Conservation (phyloP, 371 early-diverging fungal species). For the Mucor saturninus region DNA sequence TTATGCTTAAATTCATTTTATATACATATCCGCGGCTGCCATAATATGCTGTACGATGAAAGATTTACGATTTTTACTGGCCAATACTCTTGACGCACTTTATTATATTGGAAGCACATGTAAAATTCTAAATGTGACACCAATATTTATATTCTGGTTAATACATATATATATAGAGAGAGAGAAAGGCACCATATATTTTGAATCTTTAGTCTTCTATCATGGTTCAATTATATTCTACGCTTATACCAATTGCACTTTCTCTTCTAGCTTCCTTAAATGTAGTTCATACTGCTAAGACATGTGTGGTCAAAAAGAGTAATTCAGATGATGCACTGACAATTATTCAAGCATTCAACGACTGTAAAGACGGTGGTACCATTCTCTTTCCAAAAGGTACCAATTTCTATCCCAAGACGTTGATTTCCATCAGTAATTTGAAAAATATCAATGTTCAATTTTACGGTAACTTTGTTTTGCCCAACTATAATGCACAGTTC, state of each 20-base stretch:
- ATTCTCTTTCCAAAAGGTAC: conserved; percentile 36
- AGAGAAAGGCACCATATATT: not conserved
- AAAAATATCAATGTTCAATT: conserved; percentile 38
- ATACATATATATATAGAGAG: not conserved
- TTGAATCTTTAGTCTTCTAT: not conserved
- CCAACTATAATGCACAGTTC: conserved; percentile 29
- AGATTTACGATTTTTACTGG: not conserved
- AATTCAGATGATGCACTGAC: conserved; percentile 29
- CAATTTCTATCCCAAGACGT: conserved; percentile 30
- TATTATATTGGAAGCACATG: too few relatives aligned
- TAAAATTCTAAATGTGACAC: too few relatives aligned
- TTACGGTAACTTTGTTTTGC: conserved; percentile 32
- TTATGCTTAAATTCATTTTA: not conserved
- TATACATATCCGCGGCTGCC: not conserved
- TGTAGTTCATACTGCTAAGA: conserved; percentile 12
- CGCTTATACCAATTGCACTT: not conserved
- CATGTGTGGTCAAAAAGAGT: not conserved
- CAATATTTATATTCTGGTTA: not conserved
- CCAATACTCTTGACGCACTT: not conserved
- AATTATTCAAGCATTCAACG: conserved; percentile 33
- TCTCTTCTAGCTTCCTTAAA: not conserved
- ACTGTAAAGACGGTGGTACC: conserved; percentile 39
- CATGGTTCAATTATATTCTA: not conserved
- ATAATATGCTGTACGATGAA: not conserved
- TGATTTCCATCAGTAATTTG: conserved; percentile 25